A percentile compares a stretch with the other conserved stretches of the same genome.
Conservation (phyloP, 2,329 filamentous ascomycete species). For the Colletotrichum kahawae region DNA sequence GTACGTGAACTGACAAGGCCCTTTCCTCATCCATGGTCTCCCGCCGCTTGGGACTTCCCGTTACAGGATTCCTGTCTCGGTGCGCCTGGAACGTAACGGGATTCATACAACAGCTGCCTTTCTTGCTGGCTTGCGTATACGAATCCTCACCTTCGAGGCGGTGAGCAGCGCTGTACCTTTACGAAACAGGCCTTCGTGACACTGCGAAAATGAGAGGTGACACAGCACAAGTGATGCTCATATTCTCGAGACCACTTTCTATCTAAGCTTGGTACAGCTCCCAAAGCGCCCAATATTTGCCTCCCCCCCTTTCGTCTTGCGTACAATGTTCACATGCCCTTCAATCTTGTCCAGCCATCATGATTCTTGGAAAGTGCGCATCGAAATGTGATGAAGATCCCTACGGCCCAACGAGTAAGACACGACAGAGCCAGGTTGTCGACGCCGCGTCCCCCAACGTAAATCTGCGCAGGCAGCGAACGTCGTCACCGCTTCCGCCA, state of each 20-base stretch:
- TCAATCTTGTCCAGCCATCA: neutral
- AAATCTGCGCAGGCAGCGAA: neutral
- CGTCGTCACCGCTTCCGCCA: neutral
- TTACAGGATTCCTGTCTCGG: neutral
- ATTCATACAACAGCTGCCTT: neutral
- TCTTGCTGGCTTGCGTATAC: neutral
- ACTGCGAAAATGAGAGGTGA: neutral
- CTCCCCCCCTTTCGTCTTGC: neutral
- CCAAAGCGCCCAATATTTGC: neutral
- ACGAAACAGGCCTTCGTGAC: neutral
- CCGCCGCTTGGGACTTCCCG: neutral
- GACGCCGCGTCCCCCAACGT: neutral
- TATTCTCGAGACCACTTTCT: neutral
- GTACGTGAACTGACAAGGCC: neutral
- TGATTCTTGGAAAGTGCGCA: neutral
- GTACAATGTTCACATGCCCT: neutral
- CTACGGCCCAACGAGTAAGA: neutral
- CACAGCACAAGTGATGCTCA: neutral
- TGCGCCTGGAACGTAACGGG: neutral
- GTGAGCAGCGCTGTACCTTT: neutral
- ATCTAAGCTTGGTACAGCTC: neutral
- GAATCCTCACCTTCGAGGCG: neutral
- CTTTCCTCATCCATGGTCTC: neutral
- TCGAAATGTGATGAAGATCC: neutral
- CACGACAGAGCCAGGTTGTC: neutral